phyloP scores from a whole-genome alignment of 129 eudicot species.

The Solidago caesia region DNA sequence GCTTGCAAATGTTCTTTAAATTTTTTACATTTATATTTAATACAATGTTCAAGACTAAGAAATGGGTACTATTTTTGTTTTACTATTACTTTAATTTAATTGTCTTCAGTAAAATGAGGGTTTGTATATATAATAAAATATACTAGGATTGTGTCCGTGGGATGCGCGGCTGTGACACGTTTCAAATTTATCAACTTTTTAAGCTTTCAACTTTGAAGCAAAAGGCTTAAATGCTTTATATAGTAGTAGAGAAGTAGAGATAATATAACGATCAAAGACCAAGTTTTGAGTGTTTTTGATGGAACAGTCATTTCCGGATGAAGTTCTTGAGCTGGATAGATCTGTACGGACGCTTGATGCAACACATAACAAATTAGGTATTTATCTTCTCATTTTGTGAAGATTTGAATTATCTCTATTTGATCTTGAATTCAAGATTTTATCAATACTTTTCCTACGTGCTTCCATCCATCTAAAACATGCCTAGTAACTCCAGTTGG shows the following conservation, averaged over 20 bases:
- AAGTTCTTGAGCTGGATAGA: conserved; percentile 73
- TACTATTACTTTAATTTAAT: conserved; percentile 12
- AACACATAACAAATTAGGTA: conserved; percentile 73
- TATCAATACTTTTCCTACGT: background rate
- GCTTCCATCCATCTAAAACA: background rate
- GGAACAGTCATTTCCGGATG: conserved; percentile 78
- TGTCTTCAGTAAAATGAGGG: no score
- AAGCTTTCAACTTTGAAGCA: no score
- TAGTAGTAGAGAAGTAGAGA: no score
- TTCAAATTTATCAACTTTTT: background rate
- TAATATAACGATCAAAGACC: conserved; percentile 1
- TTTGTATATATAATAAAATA: no score
- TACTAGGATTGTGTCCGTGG: no score
- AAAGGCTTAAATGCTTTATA: no score
- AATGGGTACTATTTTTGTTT: conserved; percentile 4
- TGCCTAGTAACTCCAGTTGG: background rate
- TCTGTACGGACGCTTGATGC: conserved; percentile 74
- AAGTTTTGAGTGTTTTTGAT: background rate
- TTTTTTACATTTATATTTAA: no score
- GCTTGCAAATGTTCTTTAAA: no score
- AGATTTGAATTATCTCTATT: background rate
- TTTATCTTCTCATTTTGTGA: conserved; percentile 7
- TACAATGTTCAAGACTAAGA: background rate
- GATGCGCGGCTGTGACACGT: no score
- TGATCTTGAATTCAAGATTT: no score